Evolutionary conservation across 768 basidiomycete species (phyloP).

Genomic region (Naganishia kalamii): DNA sequence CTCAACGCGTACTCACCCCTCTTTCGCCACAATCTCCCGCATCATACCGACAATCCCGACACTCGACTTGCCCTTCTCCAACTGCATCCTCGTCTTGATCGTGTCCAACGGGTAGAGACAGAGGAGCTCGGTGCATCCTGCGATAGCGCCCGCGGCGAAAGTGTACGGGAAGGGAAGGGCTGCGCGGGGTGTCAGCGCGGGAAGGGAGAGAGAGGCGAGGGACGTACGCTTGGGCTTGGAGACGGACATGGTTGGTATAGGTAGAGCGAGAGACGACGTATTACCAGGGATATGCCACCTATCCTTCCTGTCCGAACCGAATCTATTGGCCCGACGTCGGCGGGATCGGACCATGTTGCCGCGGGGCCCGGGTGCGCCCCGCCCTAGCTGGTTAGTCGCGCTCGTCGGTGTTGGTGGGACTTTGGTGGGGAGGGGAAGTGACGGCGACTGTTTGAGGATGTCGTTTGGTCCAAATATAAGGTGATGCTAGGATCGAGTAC

Average conservation of each 20-base stretch:
- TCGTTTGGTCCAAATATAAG: too few species aligned
- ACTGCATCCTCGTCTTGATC: conserved; percentile 98
- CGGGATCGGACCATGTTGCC: too few species aligned
- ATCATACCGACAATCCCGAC: conserved; percentile 78
- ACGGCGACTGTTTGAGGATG: too few species aligned
- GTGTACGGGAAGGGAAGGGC: conserved; percentile 56
- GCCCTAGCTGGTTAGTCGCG: too few species aligned
- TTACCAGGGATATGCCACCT: too few species aligned
- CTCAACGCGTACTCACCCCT: conserved; percentile 50
- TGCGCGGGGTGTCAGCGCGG: conserved; percentile 18
- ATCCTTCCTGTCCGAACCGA: too few species aligned
- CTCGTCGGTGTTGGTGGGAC: too few species aligned
- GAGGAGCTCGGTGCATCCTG: conserved; percentile 52
- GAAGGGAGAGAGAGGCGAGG: neutral
- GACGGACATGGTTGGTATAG: neutral
- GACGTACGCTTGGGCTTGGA: neutral
- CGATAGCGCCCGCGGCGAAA: conserved; percentile 92
- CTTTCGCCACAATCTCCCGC: conserved; percentile 71
- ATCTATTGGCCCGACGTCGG: too few species aligned
- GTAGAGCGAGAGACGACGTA: too few species aligned
- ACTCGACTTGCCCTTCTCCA: conserved; percentile 73
- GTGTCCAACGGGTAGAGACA: conserved; percentile 59
- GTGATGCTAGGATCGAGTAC: too few species aligned
- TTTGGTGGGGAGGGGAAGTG: too few species aligned
- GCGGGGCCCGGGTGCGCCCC: too few species aligned